A percentile compares a stretch with the other conserved stretches of the same genome.
Evolutionary conservation across 495 filamentous ascomycete species (phyloP).

Genomic region (Daldinia vernicosa): DNA sequence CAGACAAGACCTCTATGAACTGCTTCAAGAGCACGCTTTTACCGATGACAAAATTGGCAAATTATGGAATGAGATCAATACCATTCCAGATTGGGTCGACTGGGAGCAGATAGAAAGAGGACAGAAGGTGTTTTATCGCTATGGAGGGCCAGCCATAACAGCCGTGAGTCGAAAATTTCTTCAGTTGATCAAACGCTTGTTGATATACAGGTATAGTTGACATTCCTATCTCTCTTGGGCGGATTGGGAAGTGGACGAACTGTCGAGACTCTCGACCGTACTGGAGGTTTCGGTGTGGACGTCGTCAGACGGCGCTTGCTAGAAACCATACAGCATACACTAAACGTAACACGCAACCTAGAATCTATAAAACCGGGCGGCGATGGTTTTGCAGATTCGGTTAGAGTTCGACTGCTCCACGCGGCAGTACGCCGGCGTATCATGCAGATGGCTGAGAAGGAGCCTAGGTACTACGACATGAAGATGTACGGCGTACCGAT

Average conservation of each 20-base stretch:
- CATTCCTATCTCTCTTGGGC: constrained; percentile 72
- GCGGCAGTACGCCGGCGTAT: constrained; percentile 74
- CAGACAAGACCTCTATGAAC: constrained; percentile 66
- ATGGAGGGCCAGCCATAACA: constrained; percentile 70
- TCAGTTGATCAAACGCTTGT: background rate
- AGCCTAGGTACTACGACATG: constrained; percentile 70
- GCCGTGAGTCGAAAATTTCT: constrained; percentile 44
- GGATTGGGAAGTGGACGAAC: constrained; percentile 71
- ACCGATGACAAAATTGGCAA: constrained; percentile 65
- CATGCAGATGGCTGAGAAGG: constrained; percentile 61
- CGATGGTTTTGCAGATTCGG: constrained; percentile 69
- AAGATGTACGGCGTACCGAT: constrained; percentile 70
- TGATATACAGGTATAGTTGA: constrained; percentile 51
- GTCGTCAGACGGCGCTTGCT: constrained; percentile 74
- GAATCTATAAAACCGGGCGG: constrained; percentile 75
- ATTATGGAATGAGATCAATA: constrained; percentile 75
- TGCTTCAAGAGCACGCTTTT: constrained; percentile 66
- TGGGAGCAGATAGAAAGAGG: constrained; percentile 80
- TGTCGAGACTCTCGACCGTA: constrained; percentile 78
- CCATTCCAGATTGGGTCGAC: constrained; percentile 80
- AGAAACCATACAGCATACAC: constrained; percentile 79
- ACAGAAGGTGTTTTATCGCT: constrained; percentile 76
- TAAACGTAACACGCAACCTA: constrained; percentile 72
- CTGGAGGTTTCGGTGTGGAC: constrained; percentile 78
- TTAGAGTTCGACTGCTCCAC: constrained; percentile 80